Evolutionary conservation across 805 yeast species (phyloP).

Genomic region (Danielia oregonensis): DNA sequence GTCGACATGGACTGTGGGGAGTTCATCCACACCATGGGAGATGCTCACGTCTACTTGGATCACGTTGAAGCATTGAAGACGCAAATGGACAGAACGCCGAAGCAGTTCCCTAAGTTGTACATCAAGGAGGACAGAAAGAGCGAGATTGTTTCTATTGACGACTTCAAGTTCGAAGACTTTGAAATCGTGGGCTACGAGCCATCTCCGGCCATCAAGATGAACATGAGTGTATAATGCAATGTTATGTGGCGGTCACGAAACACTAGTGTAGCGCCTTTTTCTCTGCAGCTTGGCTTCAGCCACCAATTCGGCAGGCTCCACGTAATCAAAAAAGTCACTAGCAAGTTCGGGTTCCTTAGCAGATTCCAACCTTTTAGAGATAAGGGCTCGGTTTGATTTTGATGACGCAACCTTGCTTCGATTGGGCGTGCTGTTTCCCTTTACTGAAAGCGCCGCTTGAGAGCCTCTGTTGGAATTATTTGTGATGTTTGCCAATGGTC

Average conservation of each 20-base stretch:
- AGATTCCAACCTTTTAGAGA: too few relatives aligned
- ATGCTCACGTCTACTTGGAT: constrained; percentile 90
- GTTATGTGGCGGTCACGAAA: background rate
- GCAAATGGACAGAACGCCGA: constrained; percentile 74
- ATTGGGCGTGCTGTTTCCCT: too few relatives aligned
- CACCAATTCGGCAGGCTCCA: constrained; percentile 17
- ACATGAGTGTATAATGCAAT: constrained; percentile 84
- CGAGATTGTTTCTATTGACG: constrained; percentile 68
- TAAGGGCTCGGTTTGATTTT: constrained; percentile 14
- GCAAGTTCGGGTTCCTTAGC: too few relatives aligned
- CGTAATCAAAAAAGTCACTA: constrained; percentile 39
- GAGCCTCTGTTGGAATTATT: constrained; percentile 25
- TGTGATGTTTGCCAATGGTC: constrained; percentile 27
- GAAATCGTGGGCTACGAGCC: constrained; percentile 79
- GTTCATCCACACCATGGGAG: constrained; percentile 93
- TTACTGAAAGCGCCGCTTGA: too few relatives aligned
- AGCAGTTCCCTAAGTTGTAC: constrained; percentile 71
- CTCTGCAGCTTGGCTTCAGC: constrained; percentile 7
- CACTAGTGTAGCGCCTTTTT: background rate
- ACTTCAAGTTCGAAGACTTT: constrained; percentile 85
- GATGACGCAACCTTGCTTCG: constrained; percentile 13
- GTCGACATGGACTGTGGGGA: constrained; percentile 95
- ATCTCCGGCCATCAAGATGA: constrained; percentile 82
- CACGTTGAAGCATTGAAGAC: constrained; percentile 87
- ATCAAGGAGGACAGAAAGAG: constrained; percentile 53